Conservation (phyloP, 768 basidiomycete species). For the Russula virescens region DNA sequence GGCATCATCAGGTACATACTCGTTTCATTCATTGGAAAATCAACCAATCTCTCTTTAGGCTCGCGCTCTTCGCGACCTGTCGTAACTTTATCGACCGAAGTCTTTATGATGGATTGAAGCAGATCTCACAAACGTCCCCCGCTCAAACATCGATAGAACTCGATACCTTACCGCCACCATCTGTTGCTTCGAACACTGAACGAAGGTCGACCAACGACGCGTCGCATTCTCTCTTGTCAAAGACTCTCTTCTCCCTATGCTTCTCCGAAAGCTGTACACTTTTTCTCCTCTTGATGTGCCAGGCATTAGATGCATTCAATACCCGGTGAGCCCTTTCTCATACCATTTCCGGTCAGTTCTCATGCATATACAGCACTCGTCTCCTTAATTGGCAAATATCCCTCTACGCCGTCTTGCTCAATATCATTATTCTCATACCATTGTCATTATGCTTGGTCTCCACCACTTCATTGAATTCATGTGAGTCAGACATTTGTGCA, state of each 20-base stretch:
- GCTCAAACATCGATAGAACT: conserved; percentile 6
- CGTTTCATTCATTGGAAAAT: not conserved
- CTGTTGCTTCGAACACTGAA: conserved; percentile 1
- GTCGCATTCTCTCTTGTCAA: conserved; percentile 52
- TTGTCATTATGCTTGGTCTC: conserved; percentile 56
- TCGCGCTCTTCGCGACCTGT: conserved; percentile 20
- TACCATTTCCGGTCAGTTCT: not conserved
- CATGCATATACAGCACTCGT: conserved; percentile 43
- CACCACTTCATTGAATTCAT: conserved; percentile 30
- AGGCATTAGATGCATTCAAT: conserved; percentile 51
- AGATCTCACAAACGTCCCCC: conserved; percentile 10
- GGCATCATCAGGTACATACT: not conserved
- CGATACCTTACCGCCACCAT: conserved; percentile 19
- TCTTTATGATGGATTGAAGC: conserved; percentile 21
- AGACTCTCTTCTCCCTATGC: conserved; percentile 58
- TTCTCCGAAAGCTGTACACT: conserved; percentile 72
- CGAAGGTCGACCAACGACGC: conserved; percentile 20
- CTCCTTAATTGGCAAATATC: conserved; percentile 65
- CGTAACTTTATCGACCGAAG: conserved; percentile 20
- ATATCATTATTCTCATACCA: conserved; percentile 63
- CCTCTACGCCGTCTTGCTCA: conserved; percentile 50
- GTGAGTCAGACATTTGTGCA: conserved; percentile 19
- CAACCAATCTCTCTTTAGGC: conserved; percentile 4
- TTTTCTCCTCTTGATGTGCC: conserved; percentile 68
- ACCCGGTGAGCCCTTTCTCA: conserved; percentile 42